Evolutionary conservation across 805 yeast species (phyloP), one percentile per base, ranked within the genome.

Genomic region (Kuraishia borneana): DNA sequence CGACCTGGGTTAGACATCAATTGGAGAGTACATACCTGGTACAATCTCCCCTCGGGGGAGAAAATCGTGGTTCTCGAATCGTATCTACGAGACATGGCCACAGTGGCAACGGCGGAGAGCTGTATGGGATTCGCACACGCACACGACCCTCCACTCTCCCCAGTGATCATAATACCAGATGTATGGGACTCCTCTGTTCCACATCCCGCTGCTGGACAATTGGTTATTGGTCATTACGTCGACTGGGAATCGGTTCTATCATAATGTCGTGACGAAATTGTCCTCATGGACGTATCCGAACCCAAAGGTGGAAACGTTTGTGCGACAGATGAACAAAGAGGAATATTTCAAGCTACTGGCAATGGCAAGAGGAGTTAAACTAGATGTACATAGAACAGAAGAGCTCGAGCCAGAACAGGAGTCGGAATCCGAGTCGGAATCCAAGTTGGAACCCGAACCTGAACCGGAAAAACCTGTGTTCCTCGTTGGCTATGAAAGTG

Each of bases 51-150:
- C 57, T 92, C 99, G 7, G 99, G 99, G 26, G 97, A 89, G 63
- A 92, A 92, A 51, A 92, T 94, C 4, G 98, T 92, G 34, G 99
- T 92, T 71, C 99, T 76, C 41, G 95, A 82, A 63, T 92, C 99
- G 85, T 92, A 92, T 73, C 99, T 79, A 81, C 97, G 82, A 47
- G 96, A 84, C 79, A 73, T 72, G 17, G n/a, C 22, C 22, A 16
- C 13, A 30, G 14, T 30, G 32, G 9, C 17, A 14, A 13, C 9
- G 29, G 5, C 17, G 16, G 29, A 26, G 12, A 7, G 29, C 6
- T 6, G 29, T 8, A 9, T 8, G 29, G 14, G 29, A 12, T n/a
- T 26, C 29, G 29, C n/a, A 6, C 2, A 19, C n/a, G n/a, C n/a
- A n/a, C n/a, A n/a, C n/a, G n/a, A n/a, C n/a, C n/a, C n/a, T n/a